Evolutionary conservation across 192 early-diverging fungal species (phyloP).

Genomic region (Entophlyctis luteolus): DNA sequence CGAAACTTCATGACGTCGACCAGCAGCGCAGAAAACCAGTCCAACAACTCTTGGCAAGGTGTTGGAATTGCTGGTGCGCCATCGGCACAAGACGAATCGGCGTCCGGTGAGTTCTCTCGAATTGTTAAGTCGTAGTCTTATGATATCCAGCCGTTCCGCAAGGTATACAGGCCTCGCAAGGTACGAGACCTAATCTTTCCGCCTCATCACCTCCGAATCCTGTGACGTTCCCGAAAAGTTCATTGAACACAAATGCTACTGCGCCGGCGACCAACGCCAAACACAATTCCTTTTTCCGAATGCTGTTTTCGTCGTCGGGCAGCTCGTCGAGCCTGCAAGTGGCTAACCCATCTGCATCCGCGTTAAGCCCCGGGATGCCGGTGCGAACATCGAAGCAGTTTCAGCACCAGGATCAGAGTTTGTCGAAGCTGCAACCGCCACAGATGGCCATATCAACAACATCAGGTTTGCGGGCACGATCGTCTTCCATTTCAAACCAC

Average conservation of each 20-base stretch:
- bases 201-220: background rate
- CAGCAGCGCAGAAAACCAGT: background rate
- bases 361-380: background rate
- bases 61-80: background rate
- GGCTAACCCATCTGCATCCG: background rate
- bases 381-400: background rate
- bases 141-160: background rate
- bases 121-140: no score
- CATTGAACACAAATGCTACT: background rate
- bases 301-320: conserved; percentile 8
- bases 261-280: background rate
- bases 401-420: background rate
- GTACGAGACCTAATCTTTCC: background rate
- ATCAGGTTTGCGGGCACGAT: background rate
- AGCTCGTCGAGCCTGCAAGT: background rate
- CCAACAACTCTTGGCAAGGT: background rate
- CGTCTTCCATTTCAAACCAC: background rate
- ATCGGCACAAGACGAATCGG: background rate
- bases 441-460: background rate
- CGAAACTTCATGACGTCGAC: background rate
- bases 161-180: background rate
- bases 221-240: background rate
- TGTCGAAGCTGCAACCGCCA: background rate
- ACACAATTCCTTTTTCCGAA: conserved; percentile 6
- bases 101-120: no score